Evolutionary conservation across 352 stramenopile genomes (phyloP), one percentile per base, ranked within the genome.

Genomic region (Pythium graminicola): DNA sequence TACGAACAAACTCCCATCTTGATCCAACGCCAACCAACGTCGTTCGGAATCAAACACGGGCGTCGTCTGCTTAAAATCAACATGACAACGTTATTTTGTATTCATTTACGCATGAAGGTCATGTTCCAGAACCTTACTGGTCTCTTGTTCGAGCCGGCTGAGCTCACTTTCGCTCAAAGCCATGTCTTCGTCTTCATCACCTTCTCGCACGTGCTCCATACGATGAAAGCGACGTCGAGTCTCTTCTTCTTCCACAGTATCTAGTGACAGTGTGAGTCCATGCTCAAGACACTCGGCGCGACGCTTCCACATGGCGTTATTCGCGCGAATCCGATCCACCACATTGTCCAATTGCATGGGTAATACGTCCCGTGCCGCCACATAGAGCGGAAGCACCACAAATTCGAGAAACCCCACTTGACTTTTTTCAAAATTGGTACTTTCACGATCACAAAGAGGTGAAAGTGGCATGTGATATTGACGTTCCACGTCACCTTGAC

Each of bases 351-450:
- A 79, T 7, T 45, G 20, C 31, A 86, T 55, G 6, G 65, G 60
- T 16, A 91, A 31, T 20, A 86, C 74, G 31, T 81, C 76, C 2
- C 50, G 48, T 6, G 64, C 81, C 4, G 72, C 64, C 17, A 47
- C 57, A 49, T 84, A 89, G 17, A 89, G 64, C 36, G 79, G 79
- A 41, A 85, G 64, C 19, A 87, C 79, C 7, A 89, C 64, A 50
- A 89, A 85, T 41, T 87, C 74, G 29, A 88, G 59, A 31, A 89
- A 89, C 1, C 76, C 77, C 45, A 88, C 74, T 42, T 89, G 79
- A 53, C 62, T 86, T 29, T 72, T 81, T 46, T 82, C 74, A 35
- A 89, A 85, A 27, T 77, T 72, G 32, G 59, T 55, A 26, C 54
- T 62, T 27, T 50, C 55, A 16, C 74, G 79, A 28, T 89, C 76